A percentile compares a stretch with the other conserved stretches of the same genome.
phyloP scores from a whole-genome alignment of 495 filamentous ascomycete species.

The Penicillium cinerascens region DNA sequence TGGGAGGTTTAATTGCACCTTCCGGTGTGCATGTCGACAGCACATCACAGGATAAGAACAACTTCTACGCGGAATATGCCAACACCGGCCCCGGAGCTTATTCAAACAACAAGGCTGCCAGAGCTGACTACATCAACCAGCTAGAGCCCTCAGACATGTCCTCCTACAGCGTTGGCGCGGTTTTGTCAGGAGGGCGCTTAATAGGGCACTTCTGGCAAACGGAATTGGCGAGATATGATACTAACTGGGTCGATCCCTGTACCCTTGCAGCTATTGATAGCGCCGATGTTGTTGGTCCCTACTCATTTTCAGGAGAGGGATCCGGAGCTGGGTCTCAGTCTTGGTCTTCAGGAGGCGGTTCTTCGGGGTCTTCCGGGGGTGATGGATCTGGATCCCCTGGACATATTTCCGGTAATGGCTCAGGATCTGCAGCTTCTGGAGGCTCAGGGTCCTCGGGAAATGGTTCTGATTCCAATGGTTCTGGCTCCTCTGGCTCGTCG shows the following conservation, averaged over 20 bases:
- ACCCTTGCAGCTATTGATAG: conserved; percentile 4
- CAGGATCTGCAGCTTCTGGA: background rate
- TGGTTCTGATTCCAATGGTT: background rate
- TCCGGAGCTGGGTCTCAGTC: background rate
- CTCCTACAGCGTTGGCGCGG: background rate
- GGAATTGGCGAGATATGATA: conserved; percentile 4
- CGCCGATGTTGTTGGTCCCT: background rate
- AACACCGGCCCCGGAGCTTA: conserved; percentile 7
- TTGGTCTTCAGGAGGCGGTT: background rate
- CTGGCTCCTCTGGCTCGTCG: background rate
- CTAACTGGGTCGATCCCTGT: conserved; percentile 5
- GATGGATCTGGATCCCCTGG: background rate
- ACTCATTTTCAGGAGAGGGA: background rate
- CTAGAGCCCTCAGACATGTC: background rate
- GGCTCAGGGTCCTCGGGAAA: background rate
- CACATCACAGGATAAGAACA: conserved; percentile 2
- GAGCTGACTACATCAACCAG: conserved; percentile 1
- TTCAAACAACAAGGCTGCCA: conserved; percentile 3
- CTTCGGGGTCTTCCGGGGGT: background rate
- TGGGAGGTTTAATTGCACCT: conserved; percentile 1
- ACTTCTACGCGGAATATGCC: conserved; percentile 11
- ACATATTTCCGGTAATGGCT: background rate
- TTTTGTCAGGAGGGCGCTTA: conserved; percentile 3
- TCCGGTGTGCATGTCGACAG: conserved; percentile 7
- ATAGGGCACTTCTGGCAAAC: too few species aligned